These are phyloP conservation scores for Mycena albidolilacea DNA, from an alignment of 768 basidiomycete genomes.

Conservation along the genomic window DNA sequence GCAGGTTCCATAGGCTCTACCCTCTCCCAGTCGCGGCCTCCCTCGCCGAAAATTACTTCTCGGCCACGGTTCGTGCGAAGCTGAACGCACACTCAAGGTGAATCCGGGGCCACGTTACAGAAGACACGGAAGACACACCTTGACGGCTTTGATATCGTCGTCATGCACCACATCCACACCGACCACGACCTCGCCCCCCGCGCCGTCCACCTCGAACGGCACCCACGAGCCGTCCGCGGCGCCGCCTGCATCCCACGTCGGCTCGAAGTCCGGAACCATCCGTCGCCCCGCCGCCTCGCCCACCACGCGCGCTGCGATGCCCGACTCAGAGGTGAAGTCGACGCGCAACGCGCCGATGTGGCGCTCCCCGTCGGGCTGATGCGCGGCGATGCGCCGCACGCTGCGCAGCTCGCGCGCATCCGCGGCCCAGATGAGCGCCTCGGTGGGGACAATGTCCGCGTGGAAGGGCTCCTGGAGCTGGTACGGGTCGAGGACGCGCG, in stretches of 20 bases:
- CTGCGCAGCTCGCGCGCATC: neutral
- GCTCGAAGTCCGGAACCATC: neutral
- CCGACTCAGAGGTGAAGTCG: neutral
- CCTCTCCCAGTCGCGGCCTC: neutral
- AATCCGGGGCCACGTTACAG: neutral
- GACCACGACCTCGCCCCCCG: neutral
- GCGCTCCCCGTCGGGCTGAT: neutral
- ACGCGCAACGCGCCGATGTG: constrained; percentile 1
- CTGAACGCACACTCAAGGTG: neutral
- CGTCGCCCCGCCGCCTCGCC: neutral
- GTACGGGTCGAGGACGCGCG: neutral
- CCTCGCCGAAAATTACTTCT: neutral
- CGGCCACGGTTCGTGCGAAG: no score
- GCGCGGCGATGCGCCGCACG: constrained; percentile 5
- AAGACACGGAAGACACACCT: neutral
- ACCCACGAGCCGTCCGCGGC: neutral
- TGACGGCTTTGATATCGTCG: neutral
- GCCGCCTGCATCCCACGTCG: neutral
- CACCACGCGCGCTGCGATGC: neutral
- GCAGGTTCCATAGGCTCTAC: neutral
- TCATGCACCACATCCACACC: constrained; percentile 5
- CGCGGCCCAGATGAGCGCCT: constrained; percentile 14
- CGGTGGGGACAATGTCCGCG: constrained; percentile 6
- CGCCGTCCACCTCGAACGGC: constrained; percentile 4
- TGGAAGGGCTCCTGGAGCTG: neutral